Evolutionary conservation across 768 basidiomycete genomes (phyloP).

Genomic region (Collybiopsis luxurians): DNA sequence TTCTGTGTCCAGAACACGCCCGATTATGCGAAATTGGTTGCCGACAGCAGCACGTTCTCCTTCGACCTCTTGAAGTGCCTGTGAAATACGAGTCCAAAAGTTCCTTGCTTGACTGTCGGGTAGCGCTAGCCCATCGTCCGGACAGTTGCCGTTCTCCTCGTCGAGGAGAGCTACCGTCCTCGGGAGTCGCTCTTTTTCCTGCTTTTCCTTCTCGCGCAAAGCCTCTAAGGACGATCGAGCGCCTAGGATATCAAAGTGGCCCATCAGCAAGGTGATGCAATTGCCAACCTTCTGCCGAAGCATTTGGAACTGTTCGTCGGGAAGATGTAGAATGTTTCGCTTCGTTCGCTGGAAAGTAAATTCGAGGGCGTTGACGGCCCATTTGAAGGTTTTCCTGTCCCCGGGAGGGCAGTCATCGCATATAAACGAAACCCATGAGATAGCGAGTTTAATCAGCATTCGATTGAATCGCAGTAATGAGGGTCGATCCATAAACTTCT

Average conservation of each 20-base stretch:
- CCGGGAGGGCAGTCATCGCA: slow-evolving; percentile 97
- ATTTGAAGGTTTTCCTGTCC: slow-evolving; percentile 94
- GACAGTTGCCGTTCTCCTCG: slow-evolving; percentile 47
- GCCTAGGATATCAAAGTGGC: slow-evolving; percentile 97
- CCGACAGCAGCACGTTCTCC: slow-evolving; percentile 55
- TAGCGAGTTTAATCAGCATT: slow-evolving; percentile 83
- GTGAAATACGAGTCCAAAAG: slow-evolving; percentile 72
- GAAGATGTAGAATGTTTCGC: slow-evolving; percentile 86
- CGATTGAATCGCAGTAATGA: slow-evolving; percentile 76
- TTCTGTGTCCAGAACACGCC: slow-evolving; percentile 92
- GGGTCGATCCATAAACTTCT: slow-evolving; percentile 80
- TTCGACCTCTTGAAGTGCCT: slow-evolving; percentile 65
- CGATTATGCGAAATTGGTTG: slow-evolving; percentile 72
- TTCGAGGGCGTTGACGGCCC: slow-evolving; percentile 96
- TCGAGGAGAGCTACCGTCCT: slow-evolving; percentile 46
- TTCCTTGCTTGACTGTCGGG: slow-evolving; percentile 64
- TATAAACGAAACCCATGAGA: slow-evolving; percentile 98
- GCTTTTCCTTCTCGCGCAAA: slow-evolving; percentile 83
- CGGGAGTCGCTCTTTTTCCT: slow-evolving; percentile 48
- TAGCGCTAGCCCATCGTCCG: slow-evolving; percentile 26
- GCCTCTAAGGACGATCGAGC: slow-evolving; percentile 88
- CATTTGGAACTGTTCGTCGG: slow-evolving; percentile 86
- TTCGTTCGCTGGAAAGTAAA: slow-evolving; percentile 87
- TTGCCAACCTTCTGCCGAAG: slow-evolving; percentile 89
- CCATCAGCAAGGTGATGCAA: slow-evolving; percentile 95